Evolutionary conservation across 768 basidiomycete genomes (phyloP).

Genomic region (Boletus speciosus): DNA sequence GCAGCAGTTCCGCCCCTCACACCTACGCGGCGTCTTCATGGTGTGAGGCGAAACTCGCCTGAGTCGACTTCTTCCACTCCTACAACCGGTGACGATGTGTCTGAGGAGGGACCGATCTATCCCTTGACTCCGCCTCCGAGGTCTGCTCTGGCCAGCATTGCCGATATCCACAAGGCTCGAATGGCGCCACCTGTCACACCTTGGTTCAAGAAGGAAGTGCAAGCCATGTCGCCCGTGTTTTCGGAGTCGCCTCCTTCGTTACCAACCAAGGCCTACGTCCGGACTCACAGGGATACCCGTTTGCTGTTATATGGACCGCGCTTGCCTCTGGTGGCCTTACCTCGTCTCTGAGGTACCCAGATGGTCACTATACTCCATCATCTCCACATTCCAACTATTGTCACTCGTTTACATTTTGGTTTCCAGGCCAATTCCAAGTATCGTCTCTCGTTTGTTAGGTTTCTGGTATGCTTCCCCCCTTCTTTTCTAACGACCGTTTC

Average conservation of each 20-base stretch:
- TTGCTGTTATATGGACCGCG: not conserved
- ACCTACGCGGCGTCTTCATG: not conserved
- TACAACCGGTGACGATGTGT: not conserved
- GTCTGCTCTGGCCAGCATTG: not conserved
- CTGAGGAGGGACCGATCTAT: constrained; percentile 1
- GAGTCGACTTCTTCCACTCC: not conserved
- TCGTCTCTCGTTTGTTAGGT: constrained; percentile 14
- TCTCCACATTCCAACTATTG: constrained; percentile 10
- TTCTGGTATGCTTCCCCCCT: not conserved
- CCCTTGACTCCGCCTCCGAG: constrained; percentile 4
- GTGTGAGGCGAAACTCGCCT: not conserved
- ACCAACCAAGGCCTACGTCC: constrained; percentile 1
- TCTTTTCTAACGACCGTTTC: not conserved
- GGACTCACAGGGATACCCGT: constrained; percentile 1
- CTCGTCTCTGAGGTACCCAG: not conserved
- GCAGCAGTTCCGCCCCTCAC: not conserved
- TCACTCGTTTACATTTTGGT: constrained; percentile 11
- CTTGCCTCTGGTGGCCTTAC: not conserved
- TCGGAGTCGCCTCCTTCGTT: not conserved
- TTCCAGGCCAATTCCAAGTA: constrained; percentile 7
- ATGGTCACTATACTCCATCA: not conserved
- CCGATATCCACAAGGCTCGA: not conserved
- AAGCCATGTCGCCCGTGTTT: not conserved
- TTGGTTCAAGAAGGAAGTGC: not conserved
- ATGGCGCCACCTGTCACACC: not conserved